phyloP scores from a whole-genome alignment of 2,329 filamentous ascomycete genomes.

The Aureobasidium subglaciale region DNA sequence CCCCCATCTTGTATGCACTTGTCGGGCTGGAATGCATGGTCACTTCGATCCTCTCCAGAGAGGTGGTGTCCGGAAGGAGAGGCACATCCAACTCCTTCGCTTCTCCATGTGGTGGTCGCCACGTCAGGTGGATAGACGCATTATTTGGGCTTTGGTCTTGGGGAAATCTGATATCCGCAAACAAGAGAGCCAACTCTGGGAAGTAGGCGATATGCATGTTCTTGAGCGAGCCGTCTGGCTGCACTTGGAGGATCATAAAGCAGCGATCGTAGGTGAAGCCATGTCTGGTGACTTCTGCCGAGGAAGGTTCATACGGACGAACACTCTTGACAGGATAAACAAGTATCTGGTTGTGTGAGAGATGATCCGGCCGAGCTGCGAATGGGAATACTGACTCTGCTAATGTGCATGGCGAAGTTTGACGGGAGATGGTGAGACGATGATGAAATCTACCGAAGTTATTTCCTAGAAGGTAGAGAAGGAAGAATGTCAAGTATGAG shows the following conservation, averaged over 20 bases:
- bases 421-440: neutral
- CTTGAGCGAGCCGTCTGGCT: slow-evolving; percentile 28
- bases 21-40: slow-evolving; percentile 39
- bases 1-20: slow-evolving; percentile 37
- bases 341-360: slow-evolving; percentile 30
- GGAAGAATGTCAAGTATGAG: neutral
- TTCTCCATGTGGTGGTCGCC: slow-evolving; percentile 29
- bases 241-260: slow-evolving; percentile 36
- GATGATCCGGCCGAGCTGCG: slow-evolving; percentile 8
- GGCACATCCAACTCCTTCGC: slow-evolving; percentile 31
- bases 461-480: neutral
- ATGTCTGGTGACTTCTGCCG: slow-evolving; percentile 35
- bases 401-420: slow-evolving; percentile 26
- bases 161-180: slow-evolving; percentile 30
- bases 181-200: slow-evolving; percentile 36
- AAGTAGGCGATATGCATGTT: slow-evolving; percentile 38
- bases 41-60: slow-evolving; percentile 33
- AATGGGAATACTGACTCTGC: slow-evolving; percentile 22
- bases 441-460: slow-evolving; percentile 7
- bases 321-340: slow-evolving; percentile 44
- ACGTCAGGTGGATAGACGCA: slow-evolving; percentile 33
- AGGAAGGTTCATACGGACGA: slow-evolving; percentile 31
- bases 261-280: slow-evolving; percentile 41
- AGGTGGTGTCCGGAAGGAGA: slow-evolving; percentile 31
- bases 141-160: slow-evolving; percentile 24